Base-by-base conservation (phyloP, 805 yeast species). In the Sungouiella blattae region DNA sequence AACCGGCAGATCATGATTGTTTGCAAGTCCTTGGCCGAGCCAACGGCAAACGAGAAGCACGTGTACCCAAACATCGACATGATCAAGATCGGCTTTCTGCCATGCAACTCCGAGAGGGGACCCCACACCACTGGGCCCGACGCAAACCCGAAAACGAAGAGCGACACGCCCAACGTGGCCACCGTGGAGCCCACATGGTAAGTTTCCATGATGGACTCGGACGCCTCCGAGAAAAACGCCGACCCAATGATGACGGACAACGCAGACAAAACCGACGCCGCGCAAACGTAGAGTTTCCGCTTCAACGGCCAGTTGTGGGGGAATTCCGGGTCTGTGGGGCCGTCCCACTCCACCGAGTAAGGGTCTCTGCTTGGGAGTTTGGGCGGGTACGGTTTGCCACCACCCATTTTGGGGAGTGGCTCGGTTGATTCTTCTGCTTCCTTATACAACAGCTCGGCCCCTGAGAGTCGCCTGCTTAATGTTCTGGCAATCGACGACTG, bases 121-220 rank as follows among this genome's bases (percentile, higher is more conserved):
- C 93, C 96, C 87, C 93, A 89, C 22, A 87, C 51, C 33, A 88
- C 68, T 4, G 98, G 97, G 13, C 97, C 96, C 0, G 87, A 73
- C 1, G 96, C 96, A 61, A 88, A 91, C 9, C 97, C 98, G 26
- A 87, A 60, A n/a, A 89, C 96, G 50, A 77, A 89, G 15, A 88
- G 67, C 0, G 96, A 78, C 8, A 87, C 73, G 38, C 87, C 84
- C 29, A 91, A 68, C 15, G 85, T 73, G 8, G 83, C 82, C n/a
- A 80, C 89, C 9, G 78, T 83, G 5, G 51, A 43, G 27, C 84
- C 81, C 31, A 89, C 78, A 39, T 74, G 75, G 58, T 59, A 89
- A 23, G 69, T 59, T 31, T 46, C 63, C 43, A 73, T 57, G 21
- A 87, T 50, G 12, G 58, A 71, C 0, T 58, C 50, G 8, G 77